Base-by-base conservation (phyloP, 2,329 filamentous ascomycete genomes). In the Alternaria brassicae region DNA sequence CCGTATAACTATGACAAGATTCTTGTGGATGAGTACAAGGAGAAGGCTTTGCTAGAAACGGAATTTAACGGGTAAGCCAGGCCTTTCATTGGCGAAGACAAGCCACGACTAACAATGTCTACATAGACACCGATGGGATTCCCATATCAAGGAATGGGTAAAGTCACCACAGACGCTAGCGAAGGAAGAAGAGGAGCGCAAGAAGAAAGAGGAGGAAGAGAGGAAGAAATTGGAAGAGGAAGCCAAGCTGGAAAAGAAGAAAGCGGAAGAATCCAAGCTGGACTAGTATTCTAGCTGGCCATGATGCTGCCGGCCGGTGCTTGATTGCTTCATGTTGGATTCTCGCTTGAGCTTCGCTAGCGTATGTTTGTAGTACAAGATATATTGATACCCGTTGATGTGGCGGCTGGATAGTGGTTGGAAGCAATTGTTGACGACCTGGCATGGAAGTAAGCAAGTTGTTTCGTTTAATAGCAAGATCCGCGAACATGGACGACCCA, bases 1-100 rank as follows among this genome's bases (percentile, higher is more conserved):
- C 92, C 92, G 4, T 90, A 87, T 72, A 83, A 81, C 55, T 90
- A 89, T 63, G 88, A 91, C 67, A 83, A 83, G 70, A 86, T 91
- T 27, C 76, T 92, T 55, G 81, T 82, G 3, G 84, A 86, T 28
- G 89, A 92, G 78, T 92, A 92, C 68, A 82, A 85, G 28, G 75
- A 80, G n/a, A 86, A 84, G 77, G 85, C 86, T 25, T 73, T 91
- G 56, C 83, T 85, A 0, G 79, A 80, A 2, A 89, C 88, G 1
- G 80, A 86, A 53, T 90, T 85, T 79, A 79, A 85, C 70, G 85
- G 84, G 88, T 90, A 77, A 25, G 53, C 53, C 4, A 4, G 8
- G 6, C 47, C 21, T 48, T 4, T 34, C 48, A 50, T 19, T 1
- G 2, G 2, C 4, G 34, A 6, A 9, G 42, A 25, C 9, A 8